phyloP scores from a whole-genome alignment of 768 basidiomycete species.

The Mycena kentingensis region DNA sequence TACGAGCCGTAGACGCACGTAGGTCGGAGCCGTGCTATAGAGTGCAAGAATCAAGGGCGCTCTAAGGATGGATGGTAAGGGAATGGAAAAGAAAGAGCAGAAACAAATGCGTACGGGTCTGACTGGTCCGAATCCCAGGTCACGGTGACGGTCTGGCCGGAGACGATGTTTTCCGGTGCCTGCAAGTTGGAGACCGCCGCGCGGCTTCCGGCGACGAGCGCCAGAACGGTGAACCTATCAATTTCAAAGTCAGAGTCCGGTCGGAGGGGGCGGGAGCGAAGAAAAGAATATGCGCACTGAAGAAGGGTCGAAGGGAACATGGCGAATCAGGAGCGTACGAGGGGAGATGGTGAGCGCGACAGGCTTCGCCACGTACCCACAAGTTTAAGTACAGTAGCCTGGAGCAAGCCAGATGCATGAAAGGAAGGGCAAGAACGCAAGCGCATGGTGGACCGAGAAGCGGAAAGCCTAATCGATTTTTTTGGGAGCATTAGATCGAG shows the following conservation, averaged over 20 bases:
- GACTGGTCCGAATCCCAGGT: slow-evolving; percentile 8
- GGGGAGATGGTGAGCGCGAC: no score
- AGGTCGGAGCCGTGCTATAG: background rate
- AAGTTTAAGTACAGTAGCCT: no score
- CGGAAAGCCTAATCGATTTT: no score
- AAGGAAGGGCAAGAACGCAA: no score
- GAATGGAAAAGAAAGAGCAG: background rate
- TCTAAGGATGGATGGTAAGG: background rate
- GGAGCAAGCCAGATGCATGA: no score
- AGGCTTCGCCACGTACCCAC: no score
- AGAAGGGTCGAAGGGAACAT: background rate
- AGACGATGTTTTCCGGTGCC: background rate
- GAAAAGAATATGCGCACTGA: background rate
- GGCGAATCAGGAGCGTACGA: no score
- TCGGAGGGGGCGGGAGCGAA: background rate
- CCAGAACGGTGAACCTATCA: slow-evolving; percentile 9
- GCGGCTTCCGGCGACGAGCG: background rate
- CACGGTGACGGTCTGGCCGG: background rate
- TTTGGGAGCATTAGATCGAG: no score
- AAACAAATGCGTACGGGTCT: background rate
- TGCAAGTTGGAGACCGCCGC: slow-evolving; percentile 11
- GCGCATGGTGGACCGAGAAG: no score
- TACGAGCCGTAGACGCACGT: slow-evolving; percentile 9
- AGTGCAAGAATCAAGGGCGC: background rate
- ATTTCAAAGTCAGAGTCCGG: no score